phyloP scores from a whole-genome alignment of 495 filamentous ascomycete species.

The Penicillium nucicola region DNA sequence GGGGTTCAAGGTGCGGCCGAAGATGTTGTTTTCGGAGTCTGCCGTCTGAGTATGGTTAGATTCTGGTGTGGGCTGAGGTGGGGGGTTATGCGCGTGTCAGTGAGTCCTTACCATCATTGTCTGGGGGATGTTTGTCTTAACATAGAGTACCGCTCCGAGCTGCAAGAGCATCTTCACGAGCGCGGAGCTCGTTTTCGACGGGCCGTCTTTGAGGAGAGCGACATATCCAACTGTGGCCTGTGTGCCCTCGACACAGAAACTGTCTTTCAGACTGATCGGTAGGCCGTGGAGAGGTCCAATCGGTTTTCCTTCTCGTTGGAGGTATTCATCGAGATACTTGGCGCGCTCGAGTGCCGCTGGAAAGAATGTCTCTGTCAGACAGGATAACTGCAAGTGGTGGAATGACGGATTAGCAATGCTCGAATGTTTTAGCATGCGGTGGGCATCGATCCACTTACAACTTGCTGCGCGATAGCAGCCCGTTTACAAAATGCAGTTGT shows the following conservation, averaged over 20 bases:
- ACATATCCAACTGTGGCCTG: constrained; percentile 31
- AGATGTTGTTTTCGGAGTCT: constrained; percentile 23
- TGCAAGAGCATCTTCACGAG: constrained; percentile 29
- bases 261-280: constrained; percentile 61
- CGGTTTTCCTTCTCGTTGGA: constrained; percentile 30
- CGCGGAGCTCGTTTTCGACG: constrained; percentile 12
- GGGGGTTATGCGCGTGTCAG: neutral
- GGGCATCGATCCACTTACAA: constrained; percentile 32
- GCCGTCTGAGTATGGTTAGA: constrained; percentile 38
- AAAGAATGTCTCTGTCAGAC: constrained; percentile 44
- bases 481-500: constrained; percentile 49
- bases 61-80: neutral
- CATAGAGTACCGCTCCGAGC: constrained; percentile 46
- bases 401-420: neutral
- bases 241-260: constrained; percentile 41
- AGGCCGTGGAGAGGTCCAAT: constrained; percentile 61
- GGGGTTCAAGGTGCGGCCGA: constrained; percentile 49
- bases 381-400: constrained; percentile 25
- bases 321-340: constrained; percentile 38
- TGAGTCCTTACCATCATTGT: constrained; percentile 35
- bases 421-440: constrained; percentile 19
- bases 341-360: constrained; percentile 33
- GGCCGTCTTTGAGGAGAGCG: constrained; percentile 7
- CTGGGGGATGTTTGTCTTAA: constrained; percentile 56
- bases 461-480: constrained; percentile 27